These are phyloP conservation scores for Umbelopsis sp. DNA, from an alignment of 192 early-diverging fungal genomes.

Conservation along the genomic window DNA sequence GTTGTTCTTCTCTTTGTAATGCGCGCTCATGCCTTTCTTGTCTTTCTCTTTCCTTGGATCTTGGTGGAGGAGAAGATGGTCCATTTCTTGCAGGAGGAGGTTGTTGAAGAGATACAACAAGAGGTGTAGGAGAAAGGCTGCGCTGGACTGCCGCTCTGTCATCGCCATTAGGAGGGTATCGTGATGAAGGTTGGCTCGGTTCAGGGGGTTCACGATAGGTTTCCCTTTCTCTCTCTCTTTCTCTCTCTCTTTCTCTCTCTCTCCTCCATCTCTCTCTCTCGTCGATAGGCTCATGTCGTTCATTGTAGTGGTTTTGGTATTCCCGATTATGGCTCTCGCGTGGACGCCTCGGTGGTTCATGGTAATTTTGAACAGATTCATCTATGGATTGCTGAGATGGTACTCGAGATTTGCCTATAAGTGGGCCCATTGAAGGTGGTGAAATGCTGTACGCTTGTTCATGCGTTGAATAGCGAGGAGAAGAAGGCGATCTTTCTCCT, in stretches of 20 bases:
- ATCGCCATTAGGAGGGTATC: constrained; percentile 10
- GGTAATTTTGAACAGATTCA: background rate
- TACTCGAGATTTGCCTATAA: background rate
- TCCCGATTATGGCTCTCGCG: background rate
- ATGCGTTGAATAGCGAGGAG: background rate
- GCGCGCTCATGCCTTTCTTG: constrained; percentile 20
- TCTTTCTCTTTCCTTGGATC: constrained; percentile 11
- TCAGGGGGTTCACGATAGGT: background rate
- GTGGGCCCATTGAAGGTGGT: background rate
- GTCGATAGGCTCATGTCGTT: background rate
- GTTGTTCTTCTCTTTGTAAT: constrained; percentile 22
- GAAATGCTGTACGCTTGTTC: background rate
- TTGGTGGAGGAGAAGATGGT: background rate
- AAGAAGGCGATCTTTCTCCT: constrained; percentile 1
- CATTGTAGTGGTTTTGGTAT: background rate
- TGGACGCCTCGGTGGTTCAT: background rate
- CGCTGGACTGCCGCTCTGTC: background rate
- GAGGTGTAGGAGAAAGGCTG: background rate
- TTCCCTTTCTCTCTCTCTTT: background rate
- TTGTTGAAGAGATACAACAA: background rate
- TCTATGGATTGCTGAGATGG: background rate
- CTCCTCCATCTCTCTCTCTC: constrained; percentile 7
- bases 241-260: constrained; percentile 6
- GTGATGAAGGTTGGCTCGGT: background rate
- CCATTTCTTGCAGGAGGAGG: background rate